A percentile compares a stretch with the other conserved stretches of the same genome.
Evolutionary conservation across 345 rosid genomes (phyloP).

Genomic region (Alliaria petiolata): DNA sequence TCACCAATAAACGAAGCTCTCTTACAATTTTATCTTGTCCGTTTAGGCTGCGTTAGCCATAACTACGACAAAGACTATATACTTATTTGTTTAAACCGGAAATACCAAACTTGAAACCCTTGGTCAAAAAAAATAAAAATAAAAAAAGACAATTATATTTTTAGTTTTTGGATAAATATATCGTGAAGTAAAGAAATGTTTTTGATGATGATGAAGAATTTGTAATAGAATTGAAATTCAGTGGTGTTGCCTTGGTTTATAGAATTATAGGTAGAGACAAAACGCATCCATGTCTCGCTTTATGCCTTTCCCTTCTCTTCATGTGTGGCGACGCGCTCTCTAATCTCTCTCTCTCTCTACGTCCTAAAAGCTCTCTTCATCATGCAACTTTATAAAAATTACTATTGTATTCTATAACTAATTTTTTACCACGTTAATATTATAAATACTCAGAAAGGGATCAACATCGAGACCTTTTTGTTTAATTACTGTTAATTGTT

Average conservation of each 20-base stretch:
- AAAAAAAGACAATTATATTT: neutral
- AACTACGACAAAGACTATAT: no score
- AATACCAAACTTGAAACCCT: neutral
- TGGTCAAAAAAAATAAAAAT: no score
- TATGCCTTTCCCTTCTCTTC: slow-evolving; percentile 16
- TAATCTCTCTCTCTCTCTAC: neutral
- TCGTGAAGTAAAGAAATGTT: neutral
- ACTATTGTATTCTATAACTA: neutral
- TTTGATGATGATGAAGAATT: neutral
- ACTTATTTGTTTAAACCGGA: neutral
- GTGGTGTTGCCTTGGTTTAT: slow-evolving; percentile 18
- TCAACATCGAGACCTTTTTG: slow-evolving; percentile 34
- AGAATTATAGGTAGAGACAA: slow-evolving; percentile 33
- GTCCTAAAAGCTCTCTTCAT: slow-evolving; percentile 31
- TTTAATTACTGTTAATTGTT: slow-evolving; percentile 13
- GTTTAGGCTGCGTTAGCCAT: neutral
- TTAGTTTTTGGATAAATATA: neutral
- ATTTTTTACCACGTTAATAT: neutral
- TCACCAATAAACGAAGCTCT: no score
- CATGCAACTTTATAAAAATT: slow-evolving; percentile 13
- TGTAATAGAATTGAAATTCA: slow-evolving; percentile 12
- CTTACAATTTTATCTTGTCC: neutral
- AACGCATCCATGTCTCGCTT: slow-evolving; percentile 27
- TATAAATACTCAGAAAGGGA: slow-evolving; percentile 22
- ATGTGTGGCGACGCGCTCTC: slow-evolving; percentile 26